A percentile compares a stretch with the other conserved stretches of the same genome.
These are phyloP conservation scores for Erythrophleum ivorense DNA, from an alignment of 331 rosid genomes.

Conservation along the genomic window DNA sequence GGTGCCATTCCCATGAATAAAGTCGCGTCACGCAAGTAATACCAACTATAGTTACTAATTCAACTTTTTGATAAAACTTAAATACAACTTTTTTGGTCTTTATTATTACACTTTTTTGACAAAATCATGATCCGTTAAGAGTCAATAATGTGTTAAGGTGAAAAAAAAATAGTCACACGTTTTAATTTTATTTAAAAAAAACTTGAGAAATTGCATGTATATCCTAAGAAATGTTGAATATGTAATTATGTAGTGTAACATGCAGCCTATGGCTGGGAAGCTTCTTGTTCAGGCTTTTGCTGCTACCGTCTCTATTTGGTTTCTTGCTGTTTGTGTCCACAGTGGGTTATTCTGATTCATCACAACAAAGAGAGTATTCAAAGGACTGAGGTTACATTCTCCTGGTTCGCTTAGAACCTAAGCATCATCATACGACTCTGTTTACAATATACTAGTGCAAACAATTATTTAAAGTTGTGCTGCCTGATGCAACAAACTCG, in stretches of 20 bases:
- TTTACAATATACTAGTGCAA: not conserved
- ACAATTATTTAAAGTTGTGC: not conserved
- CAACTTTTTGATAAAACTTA: not conserved
- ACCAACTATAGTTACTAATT: not conserved
- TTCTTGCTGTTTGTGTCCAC: not conserved
- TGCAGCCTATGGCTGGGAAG: not conserved
- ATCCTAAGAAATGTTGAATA: not conserved
- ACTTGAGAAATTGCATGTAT: not conserved
- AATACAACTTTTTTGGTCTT: not conserved
- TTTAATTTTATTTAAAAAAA: not conserved
- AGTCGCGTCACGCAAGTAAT: not conserved
- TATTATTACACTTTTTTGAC: not conserved
- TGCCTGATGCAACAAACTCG: not conserved
- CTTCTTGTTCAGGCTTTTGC: not conserved
- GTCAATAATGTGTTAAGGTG: not conserved
- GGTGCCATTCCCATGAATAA: not conserved
- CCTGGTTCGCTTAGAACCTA: not conserved
- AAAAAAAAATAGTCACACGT: not conserved
- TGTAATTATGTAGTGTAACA: too few relatives aligned
- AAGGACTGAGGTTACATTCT: not conserved
- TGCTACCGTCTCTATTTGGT: slow-evolving; percentile 1
- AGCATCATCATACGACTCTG: not conserved
- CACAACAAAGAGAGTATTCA: not conserved
- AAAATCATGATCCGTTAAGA: not conserved
- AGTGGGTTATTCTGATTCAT: not conserved